Conservation (phyloP, 345 rosid genomes). For the Arabidopsis arenosa region DNA sequence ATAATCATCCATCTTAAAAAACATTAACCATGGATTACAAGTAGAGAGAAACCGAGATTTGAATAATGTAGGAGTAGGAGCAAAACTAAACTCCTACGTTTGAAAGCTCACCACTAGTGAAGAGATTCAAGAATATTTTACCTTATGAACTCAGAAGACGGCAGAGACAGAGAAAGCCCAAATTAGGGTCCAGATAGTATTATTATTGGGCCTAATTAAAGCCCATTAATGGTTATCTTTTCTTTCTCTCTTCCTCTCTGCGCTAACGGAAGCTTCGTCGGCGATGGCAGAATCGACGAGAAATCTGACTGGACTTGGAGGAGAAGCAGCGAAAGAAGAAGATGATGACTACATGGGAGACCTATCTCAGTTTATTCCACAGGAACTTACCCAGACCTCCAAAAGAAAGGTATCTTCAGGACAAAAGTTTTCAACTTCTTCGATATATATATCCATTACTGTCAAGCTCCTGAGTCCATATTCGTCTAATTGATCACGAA, state of each 20-base stretch:
- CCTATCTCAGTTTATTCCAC: slow-evolving; percentile 72
- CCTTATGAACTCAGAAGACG: neutral
- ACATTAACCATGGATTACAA: too few relatives aligned
- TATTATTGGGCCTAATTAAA: neutral
- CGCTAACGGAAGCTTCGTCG: slow-evolving; percentile 25
- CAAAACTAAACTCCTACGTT: too few relatives aligned
- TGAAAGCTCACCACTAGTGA: too few relatives aligned
- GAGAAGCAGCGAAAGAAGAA: slow-evolving; percentile 32
- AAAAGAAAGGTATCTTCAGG: slow-evolving; percentile 42
- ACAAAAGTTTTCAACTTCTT: neutral
- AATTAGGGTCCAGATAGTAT: too few relatives aligned
- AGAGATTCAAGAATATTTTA: too few relatives aligned
- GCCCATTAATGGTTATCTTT: slow-evolving; percentile 1
- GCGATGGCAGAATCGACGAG: slow-evolving; percentile 45
- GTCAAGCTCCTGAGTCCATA: neutral
- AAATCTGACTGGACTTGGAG: slow-evolving; percentile 41
- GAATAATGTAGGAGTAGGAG: too few relatives aligned
- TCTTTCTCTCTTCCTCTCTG: neutral
- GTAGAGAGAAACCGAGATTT: too few relatives aligned
- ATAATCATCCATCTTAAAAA: too few relatives aligned
- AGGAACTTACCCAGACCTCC: slow-evolving; percentile 51
- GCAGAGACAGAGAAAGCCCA: slow-evolving; percentile 17
- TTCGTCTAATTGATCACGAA: neutral
- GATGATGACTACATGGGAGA: slow-evolving; percentile 94
- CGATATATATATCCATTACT: neutral